These are phyloP conservation scores for Plectosphaerella sp. DNA, from an alignment of 2,329 filamentous ascomycete genomes.

Conservation along the genomic window DNA sequence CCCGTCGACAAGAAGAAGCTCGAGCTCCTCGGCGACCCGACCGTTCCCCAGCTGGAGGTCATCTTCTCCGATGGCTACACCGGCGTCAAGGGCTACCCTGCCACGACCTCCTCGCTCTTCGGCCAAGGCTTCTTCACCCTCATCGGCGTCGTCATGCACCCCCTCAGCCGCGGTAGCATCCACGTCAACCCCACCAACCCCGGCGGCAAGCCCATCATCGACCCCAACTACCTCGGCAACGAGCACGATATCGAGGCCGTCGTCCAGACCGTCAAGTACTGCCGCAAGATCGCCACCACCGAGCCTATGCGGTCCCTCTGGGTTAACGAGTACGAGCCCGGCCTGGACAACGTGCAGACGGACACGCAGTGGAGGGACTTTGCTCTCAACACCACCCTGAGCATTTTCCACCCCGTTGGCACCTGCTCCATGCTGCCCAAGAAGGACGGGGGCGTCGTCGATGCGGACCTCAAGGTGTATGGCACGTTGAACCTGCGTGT, in stretches of 20 bases:
- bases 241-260: constrained; percentile 20
- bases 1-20: constrained; percentile 33
- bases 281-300: constrained; percentile 22
- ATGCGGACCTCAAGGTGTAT: constrained; percentile 37
- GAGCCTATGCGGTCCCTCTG: constrained; percentile 24
- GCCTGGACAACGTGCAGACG: constrained; percentile 12
- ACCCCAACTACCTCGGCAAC: constrained; percentile 23
- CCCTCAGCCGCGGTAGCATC: constrained; percentile 24
- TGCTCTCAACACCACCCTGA: constrained; percentile 11
- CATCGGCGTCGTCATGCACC: constrained; percentile 22
- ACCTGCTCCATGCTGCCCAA: constrained; percentile 42
- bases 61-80: constrained; percentile 41
- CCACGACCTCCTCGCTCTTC: constrained; percentile 18
- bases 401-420: constrained; percentile 35
- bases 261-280: constrained; percentile 23
- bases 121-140: constrained; percentile 23
- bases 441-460: constrained; percentile 40
- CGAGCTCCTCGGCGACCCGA: constrained; percentile 27
- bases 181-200: constrained; percentile 29
- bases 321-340: constrained; percentile 28
- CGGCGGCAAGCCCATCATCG: constrained; percentile 22
- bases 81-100: constrained; percentile 29
- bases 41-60: constrained; percentile 35
- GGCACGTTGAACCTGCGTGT: constrained; percentile 43
- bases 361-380: constrained; percentile 15